Evolutionary conservation across 2,329 filamentous ascomycete species (phyloP).

Genomic region (Elsinoe fawcettii): DNA sequence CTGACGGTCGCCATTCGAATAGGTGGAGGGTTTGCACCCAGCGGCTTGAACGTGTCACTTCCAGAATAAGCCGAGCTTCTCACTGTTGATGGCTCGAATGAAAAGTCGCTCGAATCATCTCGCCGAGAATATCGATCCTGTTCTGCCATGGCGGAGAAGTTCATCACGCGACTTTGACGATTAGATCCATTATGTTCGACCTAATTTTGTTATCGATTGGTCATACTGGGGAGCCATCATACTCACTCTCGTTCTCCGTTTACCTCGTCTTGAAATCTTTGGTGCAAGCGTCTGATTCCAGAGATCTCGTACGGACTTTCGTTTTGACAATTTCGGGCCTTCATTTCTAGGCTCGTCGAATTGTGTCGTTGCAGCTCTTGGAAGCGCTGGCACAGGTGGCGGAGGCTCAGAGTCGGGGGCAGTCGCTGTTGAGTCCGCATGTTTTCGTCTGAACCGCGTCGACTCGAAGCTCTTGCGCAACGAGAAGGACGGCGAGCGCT

Average conservation of each 20-base stretch:
- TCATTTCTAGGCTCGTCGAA: slow-evolving; percentile 4
- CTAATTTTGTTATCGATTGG: background rate
- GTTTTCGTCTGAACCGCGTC: slow-evolving; percentile 5
- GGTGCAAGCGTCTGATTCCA: background rate
- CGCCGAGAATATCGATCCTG: background rate
- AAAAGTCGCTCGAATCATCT: background rate
- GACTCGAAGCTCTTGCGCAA: slow-evolving; percentile 12
- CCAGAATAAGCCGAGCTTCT: slow-evolving; percentile 8
- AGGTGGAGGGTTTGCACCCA: slow-evolving; percentile 7
- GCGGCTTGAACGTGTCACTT: slow-evolving; percentile 8
- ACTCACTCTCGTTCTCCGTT: slow-evolving; percentile 7
- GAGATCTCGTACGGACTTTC: slow-evolving; percentile 10
- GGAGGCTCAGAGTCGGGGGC: slow-evolving; percentile 2
- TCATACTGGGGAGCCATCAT: background rate
- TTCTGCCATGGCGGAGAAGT: slow-evolving; percentile 1
- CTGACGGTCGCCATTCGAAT: background rate
- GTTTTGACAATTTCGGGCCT: slow-evolving; percentile 2
- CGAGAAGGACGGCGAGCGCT: slow-evolving; percentile 7
- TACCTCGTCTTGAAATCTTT: slow-evolving; percentile 1
- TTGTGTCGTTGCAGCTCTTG: slow-evolving; percentile 3
- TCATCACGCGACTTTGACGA: background rate
- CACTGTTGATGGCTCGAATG: background rate
- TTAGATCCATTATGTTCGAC: background rate
- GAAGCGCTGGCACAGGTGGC: background rate
- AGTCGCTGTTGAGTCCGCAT: slow-evolving; percentile 11